These are phyloP conservation scores for Mycosarcoma mackinlayi DNA, from an alignment of 1,284 basidiomycete genomes.

Conservation along the genomic window DNA sequence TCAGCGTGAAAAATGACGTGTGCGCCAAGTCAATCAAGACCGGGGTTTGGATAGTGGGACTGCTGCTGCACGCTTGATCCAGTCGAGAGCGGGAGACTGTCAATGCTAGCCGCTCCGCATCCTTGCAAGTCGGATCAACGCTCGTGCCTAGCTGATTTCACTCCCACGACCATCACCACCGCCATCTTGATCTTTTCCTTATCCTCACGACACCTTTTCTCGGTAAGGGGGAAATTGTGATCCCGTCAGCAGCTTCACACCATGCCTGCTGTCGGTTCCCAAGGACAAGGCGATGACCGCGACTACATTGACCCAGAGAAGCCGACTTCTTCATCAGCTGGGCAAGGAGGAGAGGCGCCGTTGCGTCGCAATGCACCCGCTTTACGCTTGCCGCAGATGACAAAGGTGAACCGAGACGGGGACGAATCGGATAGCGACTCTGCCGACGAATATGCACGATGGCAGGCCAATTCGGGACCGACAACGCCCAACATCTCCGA, in stretches of 20 bases:
- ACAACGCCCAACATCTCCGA: constrained; percentile 65
- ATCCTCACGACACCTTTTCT: too few relatives aligned
- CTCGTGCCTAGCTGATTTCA: too few relatives aligned
- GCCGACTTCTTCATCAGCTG: constrained; percentile 1
- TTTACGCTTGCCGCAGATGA: constrained; percentile 35
- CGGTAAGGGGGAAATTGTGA: too few relatives aligned
- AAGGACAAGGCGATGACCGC: not conserved
- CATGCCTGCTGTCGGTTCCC: constrained; percentile 3
- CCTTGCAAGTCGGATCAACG: too few relatives aligned
- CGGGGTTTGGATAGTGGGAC: too few relatives aligned
- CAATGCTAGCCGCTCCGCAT: too few relatives aligned
- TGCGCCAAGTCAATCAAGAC: not conserved
- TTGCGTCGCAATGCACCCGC: constrained; percentile 25
- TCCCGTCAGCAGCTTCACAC: not conserved
- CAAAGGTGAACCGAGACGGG: constrained; percentile 36
- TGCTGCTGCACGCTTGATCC: too few relatives aligned
- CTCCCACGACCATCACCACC: too few relatives aligned
- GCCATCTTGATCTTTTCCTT: too few relatives aligned
- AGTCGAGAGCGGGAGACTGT: too few relatives aligned
- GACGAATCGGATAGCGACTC: constrained; percentile 42
- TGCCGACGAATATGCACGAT: constrained; percentile 42
- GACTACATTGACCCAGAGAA: constrained; percentile 10
- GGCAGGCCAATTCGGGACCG: constrained; percentile 44
- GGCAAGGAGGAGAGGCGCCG: constrained; percentile 2
- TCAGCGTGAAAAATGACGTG: not conserved